These are phyloP conservation scores for Tolypocladium guangdongense DNA, from an alignment of 2,329 filamentous ascomycete genomes.

Conservation along the genomic window DNA sequence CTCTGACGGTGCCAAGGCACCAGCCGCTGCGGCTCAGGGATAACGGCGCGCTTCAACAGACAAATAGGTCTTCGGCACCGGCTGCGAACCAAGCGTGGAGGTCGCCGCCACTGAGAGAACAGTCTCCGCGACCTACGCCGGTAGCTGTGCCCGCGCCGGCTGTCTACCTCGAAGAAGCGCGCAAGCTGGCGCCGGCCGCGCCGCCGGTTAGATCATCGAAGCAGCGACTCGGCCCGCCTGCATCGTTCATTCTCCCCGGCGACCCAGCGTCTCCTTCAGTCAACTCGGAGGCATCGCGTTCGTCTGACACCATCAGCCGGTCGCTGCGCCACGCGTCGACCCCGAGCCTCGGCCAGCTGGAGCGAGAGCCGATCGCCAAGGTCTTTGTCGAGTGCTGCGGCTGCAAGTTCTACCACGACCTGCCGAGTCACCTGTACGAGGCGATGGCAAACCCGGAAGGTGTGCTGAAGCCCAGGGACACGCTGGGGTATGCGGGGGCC, in stretches of 20 bases:
- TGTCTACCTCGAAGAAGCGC: slow-evolving; percentile 11
- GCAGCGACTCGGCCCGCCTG: slow-evolving; percentile 10
- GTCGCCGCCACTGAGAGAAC: not conserved
- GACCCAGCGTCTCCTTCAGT: not conserved
- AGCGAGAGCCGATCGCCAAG: slow-evolving; percentile 40
- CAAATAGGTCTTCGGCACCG: not conserved
- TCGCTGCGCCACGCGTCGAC: slow-evolving; percentile 4
- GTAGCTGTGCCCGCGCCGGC: slow-evolving; percentile 4
- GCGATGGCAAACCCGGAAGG: slow-evolving; percentile 51
- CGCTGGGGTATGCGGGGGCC: slow-evolving; percentile 41
- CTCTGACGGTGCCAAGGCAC: slow-evolving; percentile 26
- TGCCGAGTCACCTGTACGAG: slow-evolving; percentile 53
- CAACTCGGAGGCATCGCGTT: not conserved
- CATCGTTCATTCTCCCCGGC: slow-evolving; percentile 5
- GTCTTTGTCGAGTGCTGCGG: slow-evolving; percentile 55
- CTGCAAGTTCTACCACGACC: slow-evolving; percentile 54
- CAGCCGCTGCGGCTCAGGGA: slow-evolving; percentile 23
- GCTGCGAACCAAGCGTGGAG: not conserved
- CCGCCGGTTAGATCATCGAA: slow-evolving; percentile 4
- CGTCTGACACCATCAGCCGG: not conserved
- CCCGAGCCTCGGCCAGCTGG: slow-evolving; percentile 2
- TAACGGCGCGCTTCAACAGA: not conserved
- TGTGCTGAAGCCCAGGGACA: slow-evolving; percentile 36
- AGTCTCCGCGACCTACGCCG: not conserved
- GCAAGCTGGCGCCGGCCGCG: slow-evolving; percentile 6